Evolutionary conservation across 768 basidiomycete species (phyloP), one percentile per base, ranked within the genome.

Genomic region (Ramaria rubella): DNA sequence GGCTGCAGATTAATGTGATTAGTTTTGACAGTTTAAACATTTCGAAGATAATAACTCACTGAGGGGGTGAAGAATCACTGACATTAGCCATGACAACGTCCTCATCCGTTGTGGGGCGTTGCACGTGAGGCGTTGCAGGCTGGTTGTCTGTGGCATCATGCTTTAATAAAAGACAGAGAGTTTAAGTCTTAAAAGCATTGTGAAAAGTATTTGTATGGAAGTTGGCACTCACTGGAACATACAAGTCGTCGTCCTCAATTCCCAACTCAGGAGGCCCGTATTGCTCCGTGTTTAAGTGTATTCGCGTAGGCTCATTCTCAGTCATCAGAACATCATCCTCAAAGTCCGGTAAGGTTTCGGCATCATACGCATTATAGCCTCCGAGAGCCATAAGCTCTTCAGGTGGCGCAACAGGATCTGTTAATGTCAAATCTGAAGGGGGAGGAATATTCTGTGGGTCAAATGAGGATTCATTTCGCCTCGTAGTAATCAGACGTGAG

Each of bases 201-300:
- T n/a, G n/a, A n/a, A n/a, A n/a, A n/a, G n/a, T 8, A 3, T 8
- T 8, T n/a, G 40, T 5, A 8, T 3, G 5, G 23, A 23, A 43
- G 23, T 42, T 42, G n/a, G n/a, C 40, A 42, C 36, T 44, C 44
- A 55, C 53, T 23, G 38, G 40, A 26, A 26, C 40, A 42, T 55
- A 44, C 17, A 55, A 26, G 29, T 55, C 53, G 8, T 55, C 53
- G 26, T 55, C 53, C 11, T 45, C 38, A 11, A 27, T 45, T 7
- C 44, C 53, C 21, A 45, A n/a, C 29, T 55, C 40, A 9, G 53
- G 53, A 8, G 46, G 46, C 17, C 46, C 46, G 27, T 3, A 48
- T 9, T 27, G 7, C 23, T 38, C 51, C n/a, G 26, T 34, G 21
- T 50, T n/a, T 50, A 27, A 11, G 26, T 11, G 21, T 26, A 8